Percentiles rank a stretch among this genome's conserved stretches.
phyloP scores from a whole-genome alignment of 352 stramenopile species.

The Pythium oligandrum region DNA sequence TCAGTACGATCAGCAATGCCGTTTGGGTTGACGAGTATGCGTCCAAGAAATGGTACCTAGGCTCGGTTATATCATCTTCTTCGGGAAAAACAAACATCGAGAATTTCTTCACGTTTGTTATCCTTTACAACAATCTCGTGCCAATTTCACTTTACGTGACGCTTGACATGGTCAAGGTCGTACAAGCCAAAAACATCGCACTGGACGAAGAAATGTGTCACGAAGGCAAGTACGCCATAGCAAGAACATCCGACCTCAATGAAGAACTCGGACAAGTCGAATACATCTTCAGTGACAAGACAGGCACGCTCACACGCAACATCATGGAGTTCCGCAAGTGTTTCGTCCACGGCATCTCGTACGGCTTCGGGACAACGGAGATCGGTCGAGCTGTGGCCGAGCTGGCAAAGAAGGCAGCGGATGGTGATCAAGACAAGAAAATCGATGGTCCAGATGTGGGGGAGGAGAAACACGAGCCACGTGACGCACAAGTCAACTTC shows the following conservation, averaged over 20 bases:
- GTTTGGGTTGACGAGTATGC: slow-evolving; percentile 34
- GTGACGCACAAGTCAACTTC: slow-evolving; percentile 52
- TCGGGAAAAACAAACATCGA: too few species aligned
- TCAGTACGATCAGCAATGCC: slow-evolving; percentile 44
- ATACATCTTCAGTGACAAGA: slow-evolving; percentile 97
- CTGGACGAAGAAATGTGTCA: slow-evolving; percentile 70
- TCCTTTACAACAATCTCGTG: slow-evolving; percentile 92
- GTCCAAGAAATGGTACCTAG: slow-evolving; percentile 22
- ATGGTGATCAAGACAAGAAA: not conserved
- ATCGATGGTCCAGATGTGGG: slow-evolving; percentile 4
- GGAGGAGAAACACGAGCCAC: slow-evolving; percentile 26
- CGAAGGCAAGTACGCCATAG: not conserved
- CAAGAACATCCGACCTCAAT: slow-evolving; percentile 69
- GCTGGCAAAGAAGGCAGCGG: slow-evolving; percentile 25
- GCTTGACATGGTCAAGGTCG: slow-evolving; percentile 81
- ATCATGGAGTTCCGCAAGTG: slow-evolving; percentile 93
- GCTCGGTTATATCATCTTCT: too few species aligned
- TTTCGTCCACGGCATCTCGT: slow-evolving; percentile 80
- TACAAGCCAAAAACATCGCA: slow-evolving; percentile 72
- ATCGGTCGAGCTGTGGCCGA: slow-evolving; percentile 56
- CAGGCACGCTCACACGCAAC: slow-evolving; percentile 91
- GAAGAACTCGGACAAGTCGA: slow-evolving; percentile 93
- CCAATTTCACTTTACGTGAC: slow-evolving; percentile 90
- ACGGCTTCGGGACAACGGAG: slow-evolving; percentile 72
- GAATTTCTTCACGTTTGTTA: slow-evolving; percentile 76